Evolutionary conservation across 768 basidiomycete species (phyloP).

Genomic region (Pulveroboletus sp.): DNA sequence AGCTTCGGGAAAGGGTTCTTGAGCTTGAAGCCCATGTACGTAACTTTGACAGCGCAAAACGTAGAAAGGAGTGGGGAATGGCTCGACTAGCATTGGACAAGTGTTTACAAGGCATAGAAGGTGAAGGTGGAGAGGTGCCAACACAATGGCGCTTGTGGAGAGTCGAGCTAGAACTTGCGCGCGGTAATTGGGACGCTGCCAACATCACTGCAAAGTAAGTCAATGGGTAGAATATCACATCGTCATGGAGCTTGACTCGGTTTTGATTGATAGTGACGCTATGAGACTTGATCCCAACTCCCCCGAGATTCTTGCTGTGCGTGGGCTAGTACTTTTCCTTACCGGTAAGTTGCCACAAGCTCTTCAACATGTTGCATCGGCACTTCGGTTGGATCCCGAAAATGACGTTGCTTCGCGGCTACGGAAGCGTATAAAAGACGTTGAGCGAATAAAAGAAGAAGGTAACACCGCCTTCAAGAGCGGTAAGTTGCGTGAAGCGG

Average conservation of each 20-base stretch:
- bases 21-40: constrained; percentile 64
- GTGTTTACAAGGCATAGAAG: constrained; percentile 68
- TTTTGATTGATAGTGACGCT: constrained; percentile 54
- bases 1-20: constrained; percentile 59
- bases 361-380: constrained; percentile 65
- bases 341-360: constrained; percentile 68
- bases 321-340: constrained; percentile 79
- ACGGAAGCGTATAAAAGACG: constrained; percentile 76
- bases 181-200: constrained; percentile 73
- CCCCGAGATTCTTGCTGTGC: constrained; percentile 74
- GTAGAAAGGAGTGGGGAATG: constrained; percentile 69
- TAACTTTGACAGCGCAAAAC: constrained; percentile 56
- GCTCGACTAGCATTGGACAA: constrained; percentile 79
- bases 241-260: constrained; percentile 1
- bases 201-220: constrained; percentile 71
- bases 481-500: constrained; percentile 56
- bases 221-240: neutral
- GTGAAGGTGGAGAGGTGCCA: constrained; percentile 73
- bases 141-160: constrained; percentile 79
- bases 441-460: constrained; percentile 82
- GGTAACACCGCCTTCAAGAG: constrained; percentile 77
- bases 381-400: constrained; percentile 77
- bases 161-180: constrained; percentile 73
- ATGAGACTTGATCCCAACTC: constrained; percentile 69
- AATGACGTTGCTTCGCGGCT: constrained; percentile 67